Base-by-base conservation (phyloP, 805 yeast species). In the Osmozyma mogii region DNA sequence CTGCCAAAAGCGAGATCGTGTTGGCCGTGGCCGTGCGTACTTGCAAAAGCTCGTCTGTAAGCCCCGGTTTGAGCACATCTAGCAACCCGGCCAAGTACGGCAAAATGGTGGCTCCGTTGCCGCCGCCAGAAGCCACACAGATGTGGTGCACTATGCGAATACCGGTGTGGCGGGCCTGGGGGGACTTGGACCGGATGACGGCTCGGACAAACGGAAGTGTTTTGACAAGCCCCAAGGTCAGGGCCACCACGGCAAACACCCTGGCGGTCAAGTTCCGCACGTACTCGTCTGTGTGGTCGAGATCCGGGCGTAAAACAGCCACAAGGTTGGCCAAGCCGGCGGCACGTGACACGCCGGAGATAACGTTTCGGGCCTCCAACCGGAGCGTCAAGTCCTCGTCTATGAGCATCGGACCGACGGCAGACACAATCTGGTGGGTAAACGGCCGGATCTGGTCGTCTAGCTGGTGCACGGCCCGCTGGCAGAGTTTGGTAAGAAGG, bases 81-180 rank as follows among this genome's bases (percentile, higher is more conserved):
- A 85, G 77, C 9, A 89, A 52, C 5, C 70, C 77, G 16, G 71
- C 61, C 30, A 88, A 54, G 44, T 79, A 76, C 0, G 96, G 96
- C 23, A 89, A 54, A 0, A 87, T 65, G 10, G 56, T 41, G 9
- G 48, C 47, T 4, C 68, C 67, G 30, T 58, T 59, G 1, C 84
- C 80, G 6, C 40, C 36, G 0, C 94, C 95, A 43, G 76, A 50
- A 9, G 78, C 46, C 1, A 72, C 51, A 5, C 94, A 80, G 24
- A 84, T 65, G 40, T 84, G 92, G 47, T 83, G 94, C 7, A 89
- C 65, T 6, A 76, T 72, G 45, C 76, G 75, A 15, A 75, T 67
- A 36, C 95, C 96, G 0, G 95, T 83, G 40, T 82, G 89, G 24
- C 94, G 70, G 1, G 94, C 84, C 39, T 71, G 71, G 89, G 92